phyloP scores from a whole-genome alignment of 139 green algal species.

The Chlorella ohadii region DNA sequence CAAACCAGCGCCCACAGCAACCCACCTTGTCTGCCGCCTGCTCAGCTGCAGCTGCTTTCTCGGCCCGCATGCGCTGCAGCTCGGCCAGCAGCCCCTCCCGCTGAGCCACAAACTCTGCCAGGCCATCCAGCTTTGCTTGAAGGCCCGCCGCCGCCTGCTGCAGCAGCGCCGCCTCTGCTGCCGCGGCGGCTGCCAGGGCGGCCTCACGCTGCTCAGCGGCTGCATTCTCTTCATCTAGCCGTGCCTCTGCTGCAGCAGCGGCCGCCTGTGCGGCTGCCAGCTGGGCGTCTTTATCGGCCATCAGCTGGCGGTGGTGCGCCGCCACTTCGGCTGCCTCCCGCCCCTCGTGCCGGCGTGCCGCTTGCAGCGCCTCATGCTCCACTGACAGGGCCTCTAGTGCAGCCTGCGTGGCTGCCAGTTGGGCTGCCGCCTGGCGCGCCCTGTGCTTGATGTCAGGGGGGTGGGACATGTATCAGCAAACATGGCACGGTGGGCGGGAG shows the following conservation, averaged over 20 bases:
- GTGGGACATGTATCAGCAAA: too few species aligned
- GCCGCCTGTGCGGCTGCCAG: constrained; percentile 61
- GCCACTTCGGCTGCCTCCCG: constrained; percentile 74
- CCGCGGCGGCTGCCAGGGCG: constrained; percentile 27
- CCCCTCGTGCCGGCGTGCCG: constrained; percentile 65
- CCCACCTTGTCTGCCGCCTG: constrained; percentile 3
- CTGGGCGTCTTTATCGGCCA: constrained; percentile 67
- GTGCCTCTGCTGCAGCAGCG: constrained; percentile 18
- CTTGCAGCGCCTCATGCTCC: constrained; percentile 71
- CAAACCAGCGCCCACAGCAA: too few species aligned
- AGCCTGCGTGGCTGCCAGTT: not conserved
- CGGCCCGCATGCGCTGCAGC: not conserved
- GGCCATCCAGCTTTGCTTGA: not conserved
- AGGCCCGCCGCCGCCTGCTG: not conserved
- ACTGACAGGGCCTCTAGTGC: constrained; percentile 43
- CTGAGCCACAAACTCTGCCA: not conserved
- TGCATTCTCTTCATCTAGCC: constrained; percentile 8
- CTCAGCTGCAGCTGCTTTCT: not conserved
- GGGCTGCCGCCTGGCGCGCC: not conserved
- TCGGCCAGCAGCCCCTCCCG: not conserved
- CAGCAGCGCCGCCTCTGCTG: not conserved
- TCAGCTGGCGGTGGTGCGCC: constrained; percentile 72
- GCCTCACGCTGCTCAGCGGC: constrained; percentile 9
- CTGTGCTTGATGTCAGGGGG: too few species aligned
- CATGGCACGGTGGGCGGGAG: not conserved